These are phyloP conservation scores for Bruguiera hainesii DNA, from an alignment of 441 rosid species.

Conservation along the genomic window DNA sequence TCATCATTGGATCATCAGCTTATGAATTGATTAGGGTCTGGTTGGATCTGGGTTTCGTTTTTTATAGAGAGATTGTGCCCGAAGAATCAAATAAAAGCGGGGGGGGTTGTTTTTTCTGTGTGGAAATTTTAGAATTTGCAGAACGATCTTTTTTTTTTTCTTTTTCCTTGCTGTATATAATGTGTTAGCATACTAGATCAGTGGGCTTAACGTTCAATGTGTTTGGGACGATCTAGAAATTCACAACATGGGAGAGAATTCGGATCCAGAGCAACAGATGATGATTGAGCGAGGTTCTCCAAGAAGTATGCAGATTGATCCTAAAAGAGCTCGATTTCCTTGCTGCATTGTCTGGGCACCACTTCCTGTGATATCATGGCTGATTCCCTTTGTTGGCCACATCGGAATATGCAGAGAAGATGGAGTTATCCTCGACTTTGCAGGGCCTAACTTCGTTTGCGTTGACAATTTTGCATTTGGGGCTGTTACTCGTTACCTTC, in stretches of 20 bases:
- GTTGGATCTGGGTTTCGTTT: too few relatives aligned
- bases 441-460: constrained; percentile 69
- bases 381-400: constrained; percentile 93
- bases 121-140: too few relatives aligned
- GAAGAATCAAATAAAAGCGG: too few relatives aligned
- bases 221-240: constrained; percentile 9
- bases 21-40: too few relatives aligned
- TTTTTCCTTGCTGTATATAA: background rate
- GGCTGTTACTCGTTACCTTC: constrained; percentile 67
- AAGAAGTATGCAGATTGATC: constrained; percentile 49
- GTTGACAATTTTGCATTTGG: constrained; percentile 76
- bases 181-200: background rate
- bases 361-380: constrained; percentile 88
- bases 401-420: constrained; percentile 84
- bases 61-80: too few relatives aligned
- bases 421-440: constrained; percentile 69
- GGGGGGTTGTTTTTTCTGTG: too few relatives aligned
- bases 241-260: constrained; percentile 48
- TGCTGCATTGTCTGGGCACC: constrained; percentile 90
- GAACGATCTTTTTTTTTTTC: too few relatives aligned
- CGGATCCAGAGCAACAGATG: constrained; percentile 38
- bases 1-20: too few relatives aligned
- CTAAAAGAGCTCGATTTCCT: constrained; percentile 62
- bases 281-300: constrained; percentile 35
- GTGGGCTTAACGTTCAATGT: background rate